Evolutionary conservation across 495 filamentous ascomycete species (phyloP).

Genomic region (Choiromyces venosus): DNA sequence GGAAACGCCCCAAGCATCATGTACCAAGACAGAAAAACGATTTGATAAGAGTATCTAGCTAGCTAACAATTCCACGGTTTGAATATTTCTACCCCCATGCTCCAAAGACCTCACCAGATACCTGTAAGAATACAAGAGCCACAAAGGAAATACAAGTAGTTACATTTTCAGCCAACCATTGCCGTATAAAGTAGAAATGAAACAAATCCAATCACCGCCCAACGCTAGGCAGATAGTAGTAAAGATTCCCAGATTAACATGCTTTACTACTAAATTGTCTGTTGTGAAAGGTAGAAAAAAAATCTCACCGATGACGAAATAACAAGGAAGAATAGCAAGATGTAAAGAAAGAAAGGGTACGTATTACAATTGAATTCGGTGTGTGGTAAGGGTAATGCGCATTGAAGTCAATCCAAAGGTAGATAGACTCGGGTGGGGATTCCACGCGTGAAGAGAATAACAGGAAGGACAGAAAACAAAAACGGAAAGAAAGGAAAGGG

Average conservation of each 20-base stretch:
- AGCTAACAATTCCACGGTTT: not conserved
- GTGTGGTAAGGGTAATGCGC: not conserved
- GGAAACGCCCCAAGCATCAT: not conserved
- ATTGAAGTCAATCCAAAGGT: not conserved
- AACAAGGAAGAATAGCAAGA: not conserved
- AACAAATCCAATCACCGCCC: not conserved
- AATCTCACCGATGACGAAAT: not conserved
- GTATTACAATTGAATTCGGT: not conserved
- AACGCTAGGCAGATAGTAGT: not conserved
- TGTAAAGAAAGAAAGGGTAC: not conserved
- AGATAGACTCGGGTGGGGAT: not conserved
- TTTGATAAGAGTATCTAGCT: not conserved
- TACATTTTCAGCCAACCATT: not conserved
- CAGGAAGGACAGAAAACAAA: not conserved
- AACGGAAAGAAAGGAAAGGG: not conserved
- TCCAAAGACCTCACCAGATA: not conserved
- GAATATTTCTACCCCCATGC: not conserved
- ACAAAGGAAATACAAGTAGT: not conserved
- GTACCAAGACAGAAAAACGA: not conserved
- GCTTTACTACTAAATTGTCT: not conserved
- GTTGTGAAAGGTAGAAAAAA: not conserved
- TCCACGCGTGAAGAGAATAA: not conserved
- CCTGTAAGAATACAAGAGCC: not conserved
- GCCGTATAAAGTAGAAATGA: not conserved
- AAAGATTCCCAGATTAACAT: not conserved